Base-by-base conservation (phyloP, 345 rosid genomes). In the Pelargonium nanum region DNA sequence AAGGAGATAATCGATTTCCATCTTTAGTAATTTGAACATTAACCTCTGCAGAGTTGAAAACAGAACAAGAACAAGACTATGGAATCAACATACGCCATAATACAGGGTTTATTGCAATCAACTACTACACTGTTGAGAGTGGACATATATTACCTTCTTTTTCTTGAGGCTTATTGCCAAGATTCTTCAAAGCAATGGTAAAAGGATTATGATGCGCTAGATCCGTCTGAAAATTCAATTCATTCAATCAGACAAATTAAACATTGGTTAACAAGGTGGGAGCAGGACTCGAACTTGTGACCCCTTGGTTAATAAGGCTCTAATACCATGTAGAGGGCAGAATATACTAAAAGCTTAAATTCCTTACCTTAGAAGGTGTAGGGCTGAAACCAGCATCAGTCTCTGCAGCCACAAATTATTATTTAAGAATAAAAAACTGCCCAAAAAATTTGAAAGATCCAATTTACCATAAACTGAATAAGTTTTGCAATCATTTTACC, bases 351-450 rank as follows among this genome's bases (percentile, higher is more conserved):
- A n/a, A n/a, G n/a, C n/a, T n/a, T n/a, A 48, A 9, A 28, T 52
- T 48, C 61, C 68, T 67, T 74, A 81, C 92, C 82, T 88, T 88
- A 28, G 84, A 78, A 50, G 83, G 80, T 19, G 85, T 82, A 23
- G 93, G 93, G 71, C 66, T 80, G 60, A 85, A 88, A 26, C 93
- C 96, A 26, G 84, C 90, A 81, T 88, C 96, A 60, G 83, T 76
- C 19, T 88, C 93, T 86, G 83, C 75, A 70, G 70, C 53, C 56
- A 67, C 60, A 65, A 59, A 10, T 59, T 9, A 50, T 53, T 44
- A 44, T 6, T 5, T 21, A 12, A 56, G 6, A 55, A 22, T 25
- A 17, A 19, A 53, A 19, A 25, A n/a, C n/a, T n/a, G n/a, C 8
- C 10, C 22, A 10, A 52, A 55, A 44, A 17, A 56, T n/a, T 19